Evolutionary conservation across 2,329 filamentous ascomycete species (phyloP), one percentile per base, ranked within the genome.

Genomic region (Parafenestella ontariensis): DNA sequence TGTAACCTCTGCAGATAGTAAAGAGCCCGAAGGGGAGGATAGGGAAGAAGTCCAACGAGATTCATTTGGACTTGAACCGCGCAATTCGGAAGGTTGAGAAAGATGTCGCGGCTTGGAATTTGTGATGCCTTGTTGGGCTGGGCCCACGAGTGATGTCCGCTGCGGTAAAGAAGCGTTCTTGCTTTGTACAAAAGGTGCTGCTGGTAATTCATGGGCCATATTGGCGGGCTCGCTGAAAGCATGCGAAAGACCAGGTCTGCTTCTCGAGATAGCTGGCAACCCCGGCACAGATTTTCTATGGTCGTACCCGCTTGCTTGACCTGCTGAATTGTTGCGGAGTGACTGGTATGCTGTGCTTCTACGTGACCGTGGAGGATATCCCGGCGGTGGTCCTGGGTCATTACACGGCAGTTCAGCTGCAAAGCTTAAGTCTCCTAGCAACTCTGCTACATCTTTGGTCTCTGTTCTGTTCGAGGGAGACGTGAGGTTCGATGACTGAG

Each of bases 341-440:
- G 40, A 5, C 43, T 29, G 10, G 18, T 15, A 5, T 5, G n/a
- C n/a, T 13, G 21, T 11, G 11, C 3, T 18, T 21, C 18, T 5
- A 39, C 15, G 17, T 24, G 41, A 17, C n/a, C 21, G 37, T 8
- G 10, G 37, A 40, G 37, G 37, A 40, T 40, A 40, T 11, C 45
- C 50, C 5, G 45, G 51, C 23, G 46, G 34, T 18, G 51, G 49
- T 8, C 33, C 50, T 49, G 46, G 47, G 26, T 56, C 53, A 39
- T 52, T 49, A 13, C 29, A 49, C 3, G 58, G 47, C 17, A 59
- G 33, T 31, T 63, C 56, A 9, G 34, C 49, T 11, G 49, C 40
- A 20, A 63, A 54, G n/a, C 10, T 39, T 7, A 57, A 26, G 34
- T 61, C 54, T 15, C 58, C 56, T 13, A 59, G 15, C 23, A 61